Conservation (phyloP, 2,329 filamentous ascomycete genomes). For the Ceratocystis harringtonii region DNA sequence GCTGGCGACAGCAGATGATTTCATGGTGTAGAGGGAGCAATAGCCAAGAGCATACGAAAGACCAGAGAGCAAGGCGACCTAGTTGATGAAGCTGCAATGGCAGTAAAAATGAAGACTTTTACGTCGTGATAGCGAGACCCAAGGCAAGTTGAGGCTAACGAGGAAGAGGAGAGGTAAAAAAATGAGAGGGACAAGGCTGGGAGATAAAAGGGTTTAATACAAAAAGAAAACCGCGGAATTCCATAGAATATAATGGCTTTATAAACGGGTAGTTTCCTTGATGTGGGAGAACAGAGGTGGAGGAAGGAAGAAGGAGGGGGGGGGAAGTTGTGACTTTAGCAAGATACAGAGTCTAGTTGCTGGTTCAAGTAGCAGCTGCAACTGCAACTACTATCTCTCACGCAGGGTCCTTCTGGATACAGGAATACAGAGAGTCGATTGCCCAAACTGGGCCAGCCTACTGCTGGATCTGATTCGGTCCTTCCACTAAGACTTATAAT, state of each 20-base stretch:
- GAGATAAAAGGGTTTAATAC: background rate
- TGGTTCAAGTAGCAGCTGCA: background rate
- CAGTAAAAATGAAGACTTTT: background rate
- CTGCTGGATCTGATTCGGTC: background rate
- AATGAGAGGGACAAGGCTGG: background rate
- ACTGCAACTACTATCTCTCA: background rate
- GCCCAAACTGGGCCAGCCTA: background rate
- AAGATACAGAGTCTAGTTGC: background rate
- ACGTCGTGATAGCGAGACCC: background rate
- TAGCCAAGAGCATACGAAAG: background rate
- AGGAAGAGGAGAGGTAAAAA: background rate
- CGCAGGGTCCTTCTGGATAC: background rate
- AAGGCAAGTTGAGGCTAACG: background rate
- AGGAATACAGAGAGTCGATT: background rate
- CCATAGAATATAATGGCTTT: background rate
- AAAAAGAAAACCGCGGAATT: background rate
- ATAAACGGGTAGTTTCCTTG: background rate
- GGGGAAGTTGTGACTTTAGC: background rate
- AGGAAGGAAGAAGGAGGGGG: background rate
- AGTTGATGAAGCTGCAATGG: background rate
- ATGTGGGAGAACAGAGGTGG: background rate
- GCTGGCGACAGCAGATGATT: constrained; percentile 13
- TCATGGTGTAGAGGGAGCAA: constrained; percentile 13
- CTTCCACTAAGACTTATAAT: background rate
- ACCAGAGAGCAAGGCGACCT: background rate